Conservation (phyloP, 2,329 filamentous ascomycete species). For the Colletotrichum noveboracense region DNA sequence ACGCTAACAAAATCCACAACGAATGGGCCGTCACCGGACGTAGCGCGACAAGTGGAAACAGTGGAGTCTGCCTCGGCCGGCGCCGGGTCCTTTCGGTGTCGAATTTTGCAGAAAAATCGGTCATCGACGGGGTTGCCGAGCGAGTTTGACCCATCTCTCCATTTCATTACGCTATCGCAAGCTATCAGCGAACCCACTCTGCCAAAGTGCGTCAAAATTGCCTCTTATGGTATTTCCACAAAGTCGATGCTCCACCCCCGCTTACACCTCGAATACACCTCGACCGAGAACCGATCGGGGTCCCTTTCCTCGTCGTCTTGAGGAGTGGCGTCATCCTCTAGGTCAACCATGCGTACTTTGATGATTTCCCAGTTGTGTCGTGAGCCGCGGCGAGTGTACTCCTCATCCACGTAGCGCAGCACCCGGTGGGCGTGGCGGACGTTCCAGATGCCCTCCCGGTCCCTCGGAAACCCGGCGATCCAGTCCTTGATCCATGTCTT, state of each 20-base stretch:
- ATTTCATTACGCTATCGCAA: neutral
- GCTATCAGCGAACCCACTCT: neutral
- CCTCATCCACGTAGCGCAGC: neutral
- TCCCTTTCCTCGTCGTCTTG: neutral
- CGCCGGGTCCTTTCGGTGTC: neutral
- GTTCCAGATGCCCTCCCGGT: neutral
- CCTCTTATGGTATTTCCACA: conserved; percentile 4
- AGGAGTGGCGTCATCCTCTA: neutral
- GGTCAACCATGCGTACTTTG: conserved; percentile 4
- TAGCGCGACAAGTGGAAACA: neutral
- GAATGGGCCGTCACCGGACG: neutral
- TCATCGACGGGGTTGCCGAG: neutral
- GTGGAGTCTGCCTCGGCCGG: neutral
- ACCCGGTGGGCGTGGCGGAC: neutral
- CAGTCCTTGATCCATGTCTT: neutral
- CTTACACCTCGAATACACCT: conserved; percentile 2
- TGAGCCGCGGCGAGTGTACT: neutral
- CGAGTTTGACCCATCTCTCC: neutral
- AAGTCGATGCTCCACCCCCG: conserved; percentile 9
- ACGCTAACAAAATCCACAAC: neutral
- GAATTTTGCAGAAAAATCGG: neutral
- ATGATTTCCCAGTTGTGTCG: conserved; percentile 5
- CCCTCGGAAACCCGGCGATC: conserved; percentile 1
- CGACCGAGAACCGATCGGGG: neutral
- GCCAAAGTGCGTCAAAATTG: neutral